Base-by-base conservation (phyloP, 352 stramenopile species). In the Pythium sukuiense region DNA sequence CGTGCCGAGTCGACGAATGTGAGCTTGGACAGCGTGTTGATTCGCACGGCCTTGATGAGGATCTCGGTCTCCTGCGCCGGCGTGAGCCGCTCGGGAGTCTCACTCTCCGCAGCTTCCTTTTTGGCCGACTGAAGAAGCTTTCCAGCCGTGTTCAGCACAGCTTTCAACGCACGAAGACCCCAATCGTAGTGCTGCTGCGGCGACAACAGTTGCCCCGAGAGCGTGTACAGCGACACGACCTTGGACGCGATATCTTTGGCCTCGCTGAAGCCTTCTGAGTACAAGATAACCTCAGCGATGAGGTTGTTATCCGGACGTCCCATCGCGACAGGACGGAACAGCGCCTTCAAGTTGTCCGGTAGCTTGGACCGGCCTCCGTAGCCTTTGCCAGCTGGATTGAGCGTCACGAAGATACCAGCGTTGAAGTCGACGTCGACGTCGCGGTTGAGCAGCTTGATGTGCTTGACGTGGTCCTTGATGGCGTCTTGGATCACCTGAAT, bases 11-110 rank as follows among this genome's bases (percentile, higher is more conserved):
- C 96, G 20, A 82, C 81, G 54, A 97, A 97, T 5, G 93, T 98
- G 48, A 99, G 85, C 79, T 99, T 99, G 1, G 92, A 98, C 5
- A 98, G 72, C 20, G 93, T 98, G 73, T 98, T 98, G 45, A 98
- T 96, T 3, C 95, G 87, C 35, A 99, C 88, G 6, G 95, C 95
- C 69, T 98, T 97, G 77, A 98, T 98, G 1, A 98, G 74, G 30
- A 98, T 79, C 71, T 98, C 91, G 0, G 80, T 93, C 70, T 98
- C 95, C 32, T 91, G 67, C 3, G 81, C 84, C 3, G 76, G 39
- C 9, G 75, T 95, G 59, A 96, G 76, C 24, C 79, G 73, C 24
- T 59, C 20, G 37, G 53, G 46, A 7, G 45, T 61, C 55, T 67
- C 76, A 13, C 58, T 60, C 32, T 46, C 80, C 2, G 65, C 75